Evolutionary conservation across 345 rosid genomes (phyloP).

Genomic region (Conringia planisiliqua): DNA sequence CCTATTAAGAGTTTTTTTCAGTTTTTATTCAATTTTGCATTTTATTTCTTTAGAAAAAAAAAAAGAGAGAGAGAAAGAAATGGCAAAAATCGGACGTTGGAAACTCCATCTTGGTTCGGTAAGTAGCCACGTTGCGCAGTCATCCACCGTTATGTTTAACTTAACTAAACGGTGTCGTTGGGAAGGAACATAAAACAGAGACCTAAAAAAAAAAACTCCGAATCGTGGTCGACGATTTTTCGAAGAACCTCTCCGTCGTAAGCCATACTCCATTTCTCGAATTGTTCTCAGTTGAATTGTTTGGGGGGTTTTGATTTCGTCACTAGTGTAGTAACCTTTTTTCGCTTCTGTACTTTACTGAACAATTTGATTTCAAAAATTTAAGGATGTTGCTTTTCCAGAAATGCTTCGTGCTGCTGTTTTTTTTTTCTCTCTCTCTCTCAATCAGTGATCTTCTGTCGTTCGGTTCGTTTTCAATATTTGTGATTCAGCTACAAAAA

Average conservation of each 20-base stretch:
- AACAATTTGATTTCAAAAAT: not conserved
- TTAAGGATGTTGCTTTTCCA: not conserved
- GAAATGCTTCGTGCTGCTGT: not conserved
- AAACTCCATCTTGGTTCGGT: constrained; percentile 13
- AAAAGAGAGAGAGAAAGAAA: not conserved
- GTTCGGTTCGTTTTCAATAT: not conserved
- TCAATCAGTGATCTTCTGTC: not conserved
- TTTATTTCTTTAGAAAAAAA: not conserved
- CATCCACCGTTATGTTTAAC: constrained; percentile 21
- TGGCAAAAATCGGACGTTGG: constrained; percentile 28
- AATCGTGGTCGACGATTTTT: not conserved
- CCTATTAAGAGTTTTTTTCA: constrained; percentile 2
- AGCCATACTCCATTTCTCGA: not conserved
- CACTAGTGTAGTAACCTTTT: not conserved
- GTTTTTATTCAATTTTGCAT: not conserved
- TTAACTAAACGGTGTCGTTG: not conserved
- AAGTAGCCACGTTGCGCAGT: constrained; percentile 18
- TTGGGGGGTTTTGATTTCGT: not conserved
- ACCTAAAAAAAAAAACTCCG: not conserved
- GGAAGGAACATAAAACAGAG: not conserved
- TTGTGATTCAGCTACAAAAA: not conserved
- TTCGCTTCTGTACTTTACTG: not conserved
- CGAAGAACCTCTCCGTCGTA: constrained; percentile 20
- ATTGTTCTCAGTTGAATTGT: not conserved
- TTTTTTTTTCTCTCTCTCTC: not conserved